Base-by-base conservation (phyloP, 2,329 filamentous ascomycete genomes). In the Xylaria sp. region DNA sequence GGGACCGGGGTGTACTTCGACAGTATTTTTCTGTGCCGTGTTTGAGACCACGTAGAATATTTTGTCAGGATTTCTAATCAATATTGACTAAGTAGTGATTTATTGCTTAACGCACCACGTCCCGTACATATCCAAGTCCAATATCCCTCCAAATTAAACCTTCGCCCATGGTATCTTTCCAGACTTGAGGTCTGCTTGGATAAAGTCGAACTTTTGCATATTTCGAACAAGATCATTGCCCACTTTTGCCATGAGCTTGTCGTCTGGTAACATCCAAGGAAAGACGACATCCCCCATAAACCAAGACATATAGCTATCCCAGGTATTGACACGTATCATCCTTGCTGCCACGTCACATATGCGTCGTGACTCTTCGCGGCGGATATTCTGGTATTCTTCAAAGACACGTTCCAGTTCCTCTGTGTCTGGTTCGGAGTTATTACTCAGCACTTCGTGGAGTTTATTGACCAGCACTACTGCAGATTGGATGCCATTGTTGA, bases 401-500 rank as follows among this genome's bases (percentile, higher is more conserved):
- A 70, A 72, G 2, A 55, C 65, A 13, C 39, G 15, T 18, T 28
- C 60, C 3, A 72, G 15, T 5, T 60, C 53, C 43, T 60, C 55
- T 4, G 53, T 48, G 8, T 59, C 48, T 9, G 65, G 68, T 5
- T 58, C 6, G 1, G 63, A 0, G n/a, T 63, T 25, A 0, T 46
- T 23, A 6, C 45, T 58, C 32, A 68, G 9, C 7, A 53, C 32
- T 15, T 59, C 65, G 12, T 70, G 15, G 10, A 72, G 53, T 57
- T 63, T 63, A 39, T 72, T 72, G 4, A 67, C 70, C 34, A 72
- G 34, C 18, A 34, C 32, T 10, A 72, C 48, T 1, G 41, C 70
- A 1, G 65, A 66, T 48, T 70, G 68, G 5, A 72, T 59, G 15
- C 65, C 70, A 10, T 62, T 65, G 10, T 72, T 72, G 9, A 65